Base-by-base conservation (phyloP, 1,284 basidiomycete genomes). In the Serendipita sp. region DNA sequence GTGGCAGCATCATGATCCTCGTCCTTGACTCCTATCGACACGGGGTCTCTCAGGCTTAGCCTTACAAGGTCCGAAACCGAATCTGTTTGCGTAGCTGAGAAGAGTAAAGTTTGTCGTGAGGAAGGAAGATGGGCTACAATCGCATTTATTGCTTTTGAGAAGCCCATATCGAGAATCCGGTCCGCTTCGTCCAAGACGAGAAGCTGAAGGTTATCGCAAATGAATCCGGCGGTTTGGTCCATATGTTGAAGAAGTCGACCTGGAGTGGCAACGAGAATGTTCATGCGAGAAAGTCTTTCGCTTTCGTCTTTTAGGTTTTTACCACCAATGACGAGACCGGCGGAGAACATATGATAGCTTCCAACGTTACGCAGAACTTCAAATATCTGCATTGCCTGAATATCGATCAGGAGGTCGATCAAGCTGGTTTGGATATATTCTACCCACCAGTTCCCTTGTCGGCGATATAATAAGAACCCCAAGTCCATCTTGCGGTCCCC, bases 131-230 rank as follows among this genome's bases (percentile, higher is more conserved):
- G 93, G 1, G 84, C 83, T 17, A 99, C 80, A 63, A 98, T 87
- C 0, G 95, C 95, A 41, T 93, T 85, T 2, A 98, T 78, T 0
- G 93, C 93, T 38, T 86, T 84, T 6, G 88, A 79, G 74, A 98
- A 98, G 13, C 94, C 95, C 88, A 98, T 91, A 72, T 98, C 95
- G 30, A 98, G 82, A 61, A 97, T 92, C 35, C 95, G 85, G 72
- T 99, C 94, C 1, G 94, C 94, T 78, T 99, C 94, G 71, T 99
- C 94, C 17, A 99, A 84, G 1, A 98, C 93, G n/a, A 99, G 82
- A 22, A 96, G 72, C 72, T 98, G 93, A 30, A 99, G 74, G 69
- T 93, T 91, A 67, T 90, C 87, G 42, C 85, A 85, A 65, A 95
- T 93, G 69, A 99, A 97, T 1, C 93, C 93, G 60, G 93, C 83